Conservation (phyloP, 306 rosid genomes). For the Mucuna pruriens region DNA sequence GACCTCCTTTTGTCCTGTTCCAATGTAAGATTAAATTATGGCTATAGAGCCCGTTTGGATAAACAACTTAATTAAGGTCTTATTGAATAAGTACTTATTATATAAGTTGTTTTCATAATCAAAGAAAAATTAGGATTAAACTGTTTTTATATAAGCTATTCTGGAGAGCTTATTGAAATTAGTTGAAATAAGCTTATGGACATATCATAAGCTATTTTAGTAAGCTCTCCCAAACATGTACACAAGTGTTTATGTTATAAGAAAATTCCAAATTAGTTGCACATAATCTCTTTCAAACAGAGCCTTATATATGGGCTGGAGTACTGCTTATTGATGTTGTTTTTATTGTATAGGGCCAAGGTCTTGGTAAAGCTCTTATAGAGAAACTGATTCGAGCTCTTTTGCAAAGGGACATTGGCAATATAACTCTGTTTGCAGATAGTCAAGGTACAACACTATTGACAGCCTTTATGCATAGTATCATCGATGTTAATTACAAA, state of each 20-base stretch:
- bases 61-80: background rate
- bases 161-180: background rate
- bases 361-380: conserved; percentile 92
- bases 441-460: conserved; percentile 69
- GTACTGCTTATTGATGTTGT: conserved; percentile 31
- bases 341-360: conserved; percentile 77
- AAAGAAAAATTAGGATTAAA: background rate
- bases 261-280: background rate
- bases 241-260: background rate
- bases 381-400: conserved; percentile 88
- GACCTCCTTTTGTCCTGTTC: conserved; percentile 13
- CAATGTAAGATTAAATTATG: background rate
- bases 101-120: background rate
- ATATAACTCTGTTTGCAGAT: conserved; percentile 91
- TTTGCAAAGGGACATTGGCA: conserved; percentile 91
- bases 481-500: background rate
- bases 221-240: background rate
- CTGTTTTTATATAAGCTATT: background rate
- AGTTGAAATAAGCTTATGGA: background rate
- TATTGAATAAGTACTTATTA: background rate
- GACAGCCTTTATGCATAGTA: background rate
- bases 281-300: background rate
- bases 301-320: background rate
- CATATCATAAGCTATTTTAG: background rate
- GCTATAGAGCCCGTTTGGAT: background rate